phyloP scores from a whole-genome alignment of 1,139 yeast species.

The Kluyveromyces marxianus region DNA sequence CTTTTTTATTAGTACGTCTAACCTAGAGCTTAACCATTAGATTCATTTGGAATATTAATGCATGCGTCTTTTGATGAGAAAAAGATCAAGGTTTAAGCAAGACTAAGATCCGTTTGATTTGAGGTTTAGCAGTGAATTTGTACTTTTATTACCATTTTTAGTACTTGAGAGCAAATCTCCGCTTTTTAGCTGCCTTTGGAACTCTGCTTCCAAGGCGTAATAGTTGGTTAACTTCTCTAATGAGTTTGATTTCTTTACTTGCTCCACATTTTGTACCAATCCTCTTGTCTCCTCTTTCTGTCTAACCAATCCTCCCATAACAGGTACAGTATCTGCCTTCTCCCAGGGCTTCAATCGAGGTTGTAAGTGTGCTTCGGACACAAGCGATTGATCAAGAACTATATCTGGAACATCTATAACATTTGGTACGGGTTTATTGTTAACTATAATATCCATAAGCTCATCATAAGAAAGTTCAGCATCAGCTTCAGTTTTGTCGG shows the following conservation, averaged over 20 bases:
- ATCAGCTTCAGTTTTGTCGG: background rate
- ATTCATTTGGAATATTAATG: too few relatives aligned
- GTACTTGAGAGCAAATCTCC: background rate
- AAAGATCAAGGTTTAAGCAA: too few relatives aligned
- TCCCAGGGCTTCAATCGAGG: conserved; percentile 28
- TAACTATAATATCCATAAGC: conserved; percentile 23
- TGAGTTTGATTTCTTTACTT: conserved; percentile 7
- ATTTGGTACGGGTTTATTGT: conserved; percentile 23
- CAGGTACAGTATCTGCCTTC: background rate
- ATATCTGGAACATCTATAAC: conserved; percentile 22
- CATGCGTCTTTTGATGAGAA: too few relatives aligned
- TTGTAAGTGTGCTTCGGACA: conserved; percentile 15
- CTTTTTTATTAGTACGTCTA: too few relatives aligned
- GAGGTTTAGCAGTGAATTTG: background rate
- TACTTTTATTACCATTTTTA: background rate
- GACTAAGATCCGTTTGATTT: background rate
- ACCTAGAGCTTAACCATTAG: too few relatives aligned
- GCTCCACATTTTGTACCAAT: conserved; percentile 5
- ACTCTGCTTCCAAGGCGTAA: conserved; percentile 15
- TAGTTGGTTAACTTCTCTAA: conserved; percentile 12
- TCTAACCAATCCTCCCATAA: conserved; percentile 1
- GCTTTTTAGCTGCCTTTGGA: conserved; percentile 9
- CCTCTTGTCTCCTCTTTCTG: background rate
- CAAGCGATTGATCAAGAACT: conserved; percentile 14
- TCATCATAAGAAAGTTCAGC: conserved; percentile 22